Evolutionary conservation across 1,284 basidiomycete genomes (phyloP).

Genomic region (Pseudozyma sp.): DNA sequence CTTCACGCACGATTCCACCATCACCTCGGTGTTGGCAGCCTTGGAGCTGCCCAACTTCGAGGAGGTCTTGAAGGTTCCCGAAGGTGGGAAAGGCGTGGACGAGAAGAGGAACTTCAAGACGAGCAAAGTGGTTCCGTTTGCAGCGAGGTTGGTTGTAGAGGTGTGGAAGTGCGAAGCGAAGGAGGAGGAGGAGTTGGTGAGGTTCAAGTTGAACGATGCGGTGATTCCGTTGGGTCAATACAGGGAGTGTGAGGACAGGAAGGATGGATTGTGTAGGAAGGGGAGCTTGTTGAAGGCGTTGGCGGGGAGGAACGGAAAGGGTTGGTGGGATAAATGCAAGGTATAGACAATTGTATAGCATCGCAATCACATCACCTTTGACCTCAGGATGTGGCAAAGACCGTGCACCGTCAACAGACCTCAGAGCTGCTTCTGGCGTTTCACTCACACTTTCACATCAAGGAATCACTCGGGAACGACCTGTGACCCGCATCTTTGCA

Average conservation of each 20-base stretch:
- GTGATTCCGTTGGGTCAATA: slow-evolving; percentile 59
- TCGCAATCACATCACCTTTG: not conserved
- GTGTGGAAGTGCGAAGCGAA: slow-evolving; percentile 41
- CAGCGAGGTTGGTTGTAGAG: slow-evolving; percentile 60
- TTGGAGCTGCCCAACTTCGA: slow-evolving; percentile 50
- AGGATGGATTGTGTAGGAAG: slow-evolving; percentile 57
- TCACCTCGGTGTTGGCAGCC: slow-evolving; percentile 60
- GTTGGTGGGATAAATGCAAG: slow-evolving; percentile 45
- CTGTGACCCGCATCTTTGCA: not conserved
- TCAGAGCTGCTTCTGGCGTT: too few species aligned
- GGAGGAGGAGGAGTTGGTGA: slow-evolving; percentile 9
- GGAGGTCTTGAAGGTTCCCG: slow-evolving; percentile 18
- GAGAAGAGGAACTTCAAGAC: slow-evolving; percentile 41
- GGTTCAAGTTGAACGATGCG: slow-evolving; percentile 59
- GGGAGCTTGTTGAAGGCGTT: slow-evolving; percentile 44
- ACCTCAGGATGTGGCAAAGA: too few species aligned
- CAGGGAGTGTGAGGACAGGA: slow-evolving; percentile 36
- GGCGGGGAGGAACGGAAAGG: slow-evolving; percentile 41
- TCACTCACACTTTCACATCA: too few species aligned
- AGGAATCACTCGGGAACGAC: too few species aligned
- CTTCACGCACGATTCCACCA: slow-evolving; percentile 66
- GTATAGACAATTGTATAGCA: not conserved
- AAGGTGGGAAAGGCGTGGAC: slow-evolving; percentile 27
- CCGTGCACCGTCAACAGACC: too few species aligned
- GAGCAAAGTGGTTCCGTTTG: slow-evolving; percentile 62